These are phyloP conservation scores for Pyrenula aspistea DNA, from an alignment of 495 filamentous ascomycete genomes.

Conservation along the genomic window DNA sequence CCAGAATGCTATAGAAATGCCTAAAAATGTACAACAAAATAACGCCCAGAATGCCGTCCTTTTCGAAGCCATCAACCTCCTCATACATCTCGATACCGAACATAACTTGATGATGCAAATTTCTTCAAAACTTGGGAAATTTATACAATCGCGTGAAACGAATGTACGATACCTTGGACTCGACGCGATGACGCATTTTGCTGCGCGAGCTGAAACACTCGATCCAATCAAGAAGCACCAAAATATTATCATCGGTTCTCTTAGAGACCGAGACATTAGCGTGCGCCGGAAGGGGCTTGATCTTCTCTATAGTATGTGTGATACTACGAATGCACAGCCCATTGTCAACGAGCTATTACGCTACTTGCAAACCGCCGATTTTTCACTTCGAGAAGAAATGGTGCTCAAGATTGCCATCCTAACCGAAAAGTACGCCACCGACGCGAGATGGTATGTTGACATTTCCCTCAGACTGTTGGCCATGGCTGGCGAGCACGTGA, in stretches of 20 bases:
- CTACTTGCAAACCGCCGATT: conserved; percentile 93
- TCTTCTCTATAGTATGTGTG: conserved; percentile 99
- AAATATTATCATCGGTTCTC: conserved; percentile 83
- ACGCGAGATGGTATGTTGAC: conserved; percentile 98
- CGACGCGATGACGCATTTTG: conserved; percentile 97
- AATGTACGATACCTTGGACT: conserved; percentile 96
- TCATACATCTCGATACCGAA: conserved; percentile 97
- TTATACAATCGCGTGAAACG: conserved; percentile 93
- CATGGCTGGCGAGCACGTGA: conserved; percentile 96
- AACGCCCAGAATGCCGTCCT: conserved; percentile 98
- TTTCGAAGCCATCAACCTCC: conserved; percentile 97
- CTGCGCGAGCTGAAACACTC: conserved; percentile 84
- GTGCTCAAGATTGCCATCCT: conserved; percentile 97
- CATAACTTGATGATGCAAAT: conserved; percentile 94
- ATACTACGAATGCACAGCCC: conserved; percentile 76
- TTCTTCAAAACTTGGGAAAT: conserved; percentile 84
- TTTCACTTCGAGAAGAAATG: conserved; percentile 97
- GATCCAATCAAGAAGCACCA: conserved; percentile 98
- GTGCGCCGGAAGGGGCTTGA: conserved; percentile 93
- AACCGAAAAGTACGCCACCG: conserved; percentile 96
- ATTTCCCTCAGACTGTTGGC: conserved; percentile 91
- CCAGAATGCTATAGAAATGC: conserved; percentile 79
- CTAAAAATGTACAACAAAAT: conserved; percentile 98
- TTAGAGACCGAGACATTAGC: conserved; percentile 93
- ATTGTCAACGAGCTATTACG: conserved; percentile 91